These are phyloP conservation scores for Verruconis gallopava DNA, from an alignment of 2,329 filamentous ascomycete genomes.

Conservation along the genomic window DNA sequence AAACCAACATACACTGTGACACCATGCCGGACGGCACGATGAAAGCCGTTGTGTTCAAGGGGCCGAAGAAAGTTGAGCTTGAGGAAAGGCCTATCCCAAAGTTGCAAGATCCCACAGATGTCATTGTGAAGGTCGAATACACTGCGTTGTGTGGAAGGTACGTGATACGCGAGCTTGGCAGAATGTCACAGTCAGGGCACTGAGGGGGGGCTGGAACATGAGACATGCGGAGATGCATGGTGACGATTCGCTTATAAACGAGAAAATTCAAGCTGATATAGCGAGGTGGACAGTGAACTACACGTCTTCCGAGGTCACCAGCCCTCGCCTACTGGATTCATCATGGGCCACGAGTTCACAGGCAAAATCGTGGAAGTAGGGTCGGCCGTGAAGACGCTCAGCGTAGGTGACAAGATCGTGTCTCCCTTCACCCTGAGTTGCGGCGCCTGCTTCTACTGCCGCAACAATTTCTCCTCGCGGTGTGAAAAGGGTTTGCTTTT, in stretches of 20 bases:
- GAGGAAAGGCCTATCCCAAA: slow-evolving; percentile 69
- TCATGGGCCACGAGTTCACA: slow-evolving; percentile 79
- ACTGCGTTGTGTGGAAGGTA: slow-evolving; percentile 83
- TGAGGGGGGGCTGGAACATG: too few relatives aligned
- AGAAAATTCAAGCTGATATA: too few relatives aligned
- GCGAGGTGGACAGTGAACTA: slow-evolving; percentile 57
- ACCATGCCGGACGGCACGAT: slow-evolving; percentile 45
- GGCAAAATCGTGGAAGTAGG: slow-evolving; percentile 60
- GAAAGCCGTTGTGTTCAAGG: slow-evolving; percentile 83
- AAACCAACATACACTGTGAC: too few relatives aligned
- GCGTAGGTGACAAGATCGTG: slow-evolving; percentile 66
- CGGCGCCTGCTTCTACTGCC: slow-evolving; percentile 74
- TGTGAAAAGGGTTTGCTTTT: slow-evolving; percentile 61
- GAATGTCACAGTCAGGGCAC: too few relatives aligned
- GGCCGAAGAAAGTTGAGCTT: slow-evolving; percentile 58
- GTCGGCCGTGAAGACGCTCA: slow-evolving; percentile 51
- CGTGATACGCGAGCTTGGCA: too few relatives aligned
- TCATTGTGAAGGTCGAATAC: slow-evolving; percentile 71
- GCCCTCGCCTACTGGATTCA: slow-evolving; percentile 49
- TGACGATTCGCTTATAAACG: too few relatives aligned
- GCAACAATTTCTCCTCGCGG: slow-evolving; percentile 60
- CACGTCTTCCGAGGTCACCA: slow-evolving; percentile 80
- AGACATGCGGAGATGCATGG: too few relatives aligned
- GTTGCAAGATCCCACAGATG: slow-evolving; percentile 57
- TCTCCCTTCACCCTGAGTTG: slow-evolving; percentile 57